Evolutionary conservation across 805 yeast species (phyloP).

Genomic region (Wickerhamiella dianesei): DNA sequence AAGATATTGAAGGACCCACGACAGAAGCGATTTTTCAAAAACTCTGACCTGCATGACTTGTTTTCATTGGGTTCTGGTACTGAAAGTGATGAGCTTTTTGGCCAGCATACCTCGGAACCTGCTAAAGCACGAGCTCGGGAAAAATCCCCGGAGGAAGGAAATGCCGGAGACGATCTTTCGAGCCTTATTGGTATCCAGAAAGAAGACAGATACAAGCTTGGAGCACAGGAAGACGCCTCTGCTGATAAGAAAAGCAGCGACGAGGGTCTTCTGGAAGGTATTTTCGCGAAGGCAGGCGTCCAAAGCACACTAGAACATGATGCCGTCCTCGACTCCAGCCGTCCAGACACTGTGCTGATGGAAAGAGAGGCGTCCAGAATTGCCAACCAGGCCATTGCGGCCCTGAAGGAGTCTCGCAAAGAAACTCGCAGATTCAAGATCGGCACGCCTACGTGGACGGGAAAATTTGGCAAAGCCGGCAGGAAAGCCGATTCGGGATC

Average conservation of each 20-base stretch:
- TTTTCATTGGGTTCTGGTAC: slow-evolving; percentile 66
- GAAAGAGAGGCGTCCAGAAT: slow-evolving; percentile 51
- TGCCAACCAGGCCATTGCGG: slow-evolving; percentile 48
- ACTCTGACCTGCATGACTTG: slow-evolving; percentile 80
- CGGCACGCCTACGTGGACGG: slow-evolving; percentile 95
- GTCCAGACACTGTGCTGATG: slow-evolving; percentile 40
- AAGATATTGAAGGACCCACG: slow-evolving; percentile 92
- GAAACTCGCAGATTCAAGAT: slow-evolving; percentile 35
- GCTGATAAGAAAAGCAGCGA: slow-evolving; percentile 27
- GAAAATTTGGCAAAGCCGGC: slow-evolving; percentile 79
- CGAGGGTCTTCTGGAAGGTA: slow-evolving; percentile 55
- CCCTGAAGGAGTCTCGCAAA: slow-evolving; percentile 44
- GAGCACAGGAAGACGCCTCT: slow-evolving; percentile 21
- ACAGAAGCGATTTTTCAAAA: slow-evolving; percentile 82
- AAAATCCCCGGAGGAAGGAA: slow-evolving; percentile 25
- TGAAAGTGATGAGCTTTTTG: slow-evolving; percentile 53
- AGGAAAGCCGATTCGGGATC: slow-evolving; percentile 17
- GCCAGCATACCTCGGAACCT: slow-evolving; percentile 11
- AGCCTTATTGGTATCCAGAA: slow-evolving; percentile 12
- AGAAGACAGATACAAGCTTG: slow-evolving; percentile 31
- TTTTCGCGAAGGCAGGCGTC: slow-evolving; percentile 58
- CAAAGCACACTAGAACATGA: slow-evolving; percentile 73
- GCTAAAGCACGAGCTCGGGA: not conserved
- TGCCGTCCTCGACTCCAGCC: slow-evolving; percentile 44
- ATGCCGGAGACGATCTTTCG: slow-evolving; percentile 27